Conservation (phyloP, 1,284 basidiomycete genomes). For the Rhodofomes roseus region DNA sequence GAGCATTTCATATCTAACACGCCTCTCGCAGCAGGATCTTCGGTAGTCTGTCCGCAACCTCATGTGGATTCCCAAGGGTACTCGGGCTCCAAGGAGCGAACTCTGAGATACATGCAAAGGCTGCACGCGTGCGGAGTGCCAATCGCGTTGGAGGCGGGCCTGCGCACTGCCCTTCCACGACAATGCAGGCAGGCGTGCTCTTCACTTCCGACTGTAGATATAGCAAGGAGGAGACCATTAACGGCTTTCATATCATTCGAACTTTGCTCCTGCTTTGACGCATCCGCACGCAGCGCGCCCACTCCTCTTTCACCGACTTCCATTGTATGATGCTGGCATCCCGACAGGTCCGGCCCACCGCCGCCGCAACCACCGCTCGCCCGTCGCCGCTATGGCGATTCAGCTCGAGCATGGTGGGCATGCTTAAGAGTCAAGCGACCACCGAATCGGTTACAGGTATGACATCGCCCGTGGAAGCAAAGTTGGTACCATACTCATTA, state of each 20-base stretch:
- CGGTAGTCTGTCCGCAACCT: neutral
- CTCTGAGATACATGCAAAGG: neutral
- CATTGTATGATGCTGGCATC: neutral
- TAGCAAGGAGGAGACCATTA: neutral
- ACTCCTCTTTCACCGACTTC: neutral
- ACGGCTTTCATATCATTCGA: neutral
- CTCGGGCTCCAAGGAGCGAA: neutral
- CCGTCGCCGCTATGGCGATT: slow-evolving; percentile 1
- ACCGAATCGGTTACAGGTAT: neutral
- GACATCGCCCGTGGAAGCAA: neutral
- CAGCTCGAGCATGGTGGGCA: slow-evolving; percentile 1
- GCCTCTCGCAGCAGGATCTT: neutral
- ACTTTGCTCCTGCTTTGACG: neutral
- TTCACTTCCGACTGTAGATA: neutral
- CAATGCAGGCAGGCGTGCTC: neutral
- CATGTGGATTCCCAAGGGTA: neutral
- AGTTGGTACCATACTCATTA: neutral
- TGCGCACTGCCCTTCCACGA: neutral
- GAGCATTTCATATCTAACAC: neutral
- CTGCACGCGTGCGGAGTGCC: neutral
- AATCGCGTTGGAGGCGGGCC: neutral
- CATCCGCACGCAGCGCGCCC: neutral
- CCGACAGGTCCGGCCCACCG: neutral
- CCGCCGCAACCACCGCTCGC: neutral
- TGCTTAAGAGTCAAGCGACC: slow-evolving; percentile 1